These are phyloP conservation scores for Ramularia endophylla DNA, from an alignment of 2,329 filamentous ascomycete genomes.

Conservation along the genomic window DNA sequence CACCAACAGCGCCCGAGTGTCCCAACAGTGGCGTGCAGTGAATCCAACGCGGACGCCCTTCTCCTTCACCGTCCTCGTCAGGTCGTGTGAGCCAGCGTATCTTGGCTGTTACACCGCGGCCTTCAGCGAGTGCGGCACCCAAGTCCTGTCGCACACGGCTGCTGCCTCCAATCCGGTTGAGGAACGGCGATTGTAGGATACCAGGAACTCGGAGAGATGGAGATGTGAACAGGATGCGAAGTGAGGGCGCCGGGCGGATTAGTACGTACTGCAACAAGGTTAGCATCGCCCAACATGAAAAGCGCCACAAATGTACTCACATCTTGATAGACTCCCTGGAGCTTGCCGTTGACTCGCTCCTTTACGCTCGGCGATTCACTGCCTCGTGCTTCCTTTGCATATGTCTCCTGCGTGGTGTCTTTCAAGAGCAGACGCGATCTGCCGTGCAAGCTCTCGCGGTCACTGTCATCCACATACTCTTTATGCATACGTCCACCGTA, in stretches of 20 bases:
- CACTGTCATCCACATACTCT: slow-evolving; percentile 45
- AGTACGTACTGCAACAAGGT: slow-evolving; percentile 40
- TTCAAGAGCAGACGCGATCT: slow-evolving; percentile 45
- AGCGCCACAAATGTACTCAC: slow-evolving; percentile 35
- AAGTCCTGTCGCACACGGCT: slow-evolving; percentile 49
- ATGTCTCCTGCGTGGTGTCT: slow-evolving; percentile 36
- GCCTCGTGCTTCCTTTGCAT: slow-evolving; percentile 9
- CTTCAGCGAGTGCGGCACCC: slow-evolving; percentile 57
- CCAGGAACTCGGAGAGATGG: slow-evolving; percentile 46
- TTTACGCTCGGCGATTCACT: slow-evolving; percentile 11
- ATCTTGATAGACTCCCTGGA: slow-evolving; percentile 52
- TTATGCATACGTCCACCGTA: slow-evolving; percentile 60
- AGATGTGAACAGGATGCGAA: slow-evolving; percentile 46
- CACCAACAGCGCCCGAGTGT: slow-evolving; percentile 60
- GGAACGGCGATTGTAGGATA: slow-evolving; percentile 44
- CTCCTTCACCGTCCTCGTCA: slow-evolving; percentile 35
- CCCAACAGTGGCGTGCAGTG: slow-evolving; percentile 70
- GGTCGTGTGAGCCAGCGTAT: slow-evolving; percentile 59
- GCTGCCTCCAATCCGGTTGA: slow-evolving; percentile 46
- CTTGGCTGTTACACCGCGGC: slow-evolving; percentile 67
- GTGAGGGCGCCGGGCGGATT: slow-evolving; percentile 42
- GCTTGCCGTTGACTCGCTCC: slow-evolving; percentile 34
- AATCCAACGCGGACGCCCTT: slow-evolving; percentile 65
- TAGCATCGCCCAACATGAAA: background rate
- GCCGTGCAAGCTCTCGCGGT: slow-evolving; percentile 33